Evolutionary conservation across 176 grass and related monocot genomes (phyloP).

Genomic region (Paspalum notatum): DNA sequence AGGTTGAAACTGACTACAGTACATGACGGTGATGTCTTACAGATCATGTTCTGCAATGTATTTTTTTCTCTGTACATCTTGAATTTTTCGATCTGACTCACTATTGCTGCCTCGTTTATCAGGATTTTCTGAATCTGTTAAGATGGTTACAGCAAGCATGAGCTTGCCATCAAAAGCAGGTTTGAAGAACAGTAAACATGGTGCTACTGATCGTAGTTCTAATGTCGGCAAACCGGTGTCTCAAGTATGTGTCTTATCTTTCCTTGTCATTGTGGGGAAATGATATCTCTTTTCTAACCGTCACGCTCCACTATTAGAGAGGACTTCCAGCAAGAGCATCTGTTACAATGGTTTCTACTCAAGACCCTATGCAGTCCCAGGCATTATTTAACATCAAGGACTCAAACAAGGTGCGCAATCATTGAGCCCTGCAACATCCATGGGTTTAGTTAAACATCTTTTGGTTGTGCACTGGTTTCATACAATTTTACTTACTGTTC

Average conservation of each 20-base stretch:
- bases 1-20: conserved; percentile 73
- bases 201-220: conserved; percentile 64
- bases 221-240: conserved; percentile 67
- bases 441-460: not conserved
- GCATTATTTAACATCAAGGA: conserved; percentile 94
- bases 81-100: conserved; percentile 3
- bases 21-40: conserved; percentile 79
- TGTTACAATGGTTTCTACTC: conserved; percentile 64
- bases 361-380: conserved; percentile 81
- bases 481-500: conserved; percentile 45
- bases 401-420: conserved; percentile 81
- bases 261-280: conserved; percentile 12
- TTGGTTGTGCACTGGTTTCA: not conserved
- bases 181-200: conserved; percentile 73
- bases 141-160: conserved; percentile 63
- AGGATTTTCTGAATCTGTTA: conserved; percentile 80
- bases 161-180: conserved; percentile 69
- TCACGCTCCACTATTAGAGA: conserved; percentile 52
- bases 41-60: conserved; percentile 18
- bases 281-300: conserved; percentile 22
- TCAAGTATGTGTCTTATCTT: conserved; percentile 51
- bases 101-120: conserved; percentile 29
- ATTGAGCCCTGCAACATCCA: not conserved
- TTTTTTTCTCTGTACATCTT: not conserved
- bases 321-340: conserved; percentile 75